Base-by-base conservation (phyloP, 441 rosid species). In the Euphorbia celastroides region DNA sequence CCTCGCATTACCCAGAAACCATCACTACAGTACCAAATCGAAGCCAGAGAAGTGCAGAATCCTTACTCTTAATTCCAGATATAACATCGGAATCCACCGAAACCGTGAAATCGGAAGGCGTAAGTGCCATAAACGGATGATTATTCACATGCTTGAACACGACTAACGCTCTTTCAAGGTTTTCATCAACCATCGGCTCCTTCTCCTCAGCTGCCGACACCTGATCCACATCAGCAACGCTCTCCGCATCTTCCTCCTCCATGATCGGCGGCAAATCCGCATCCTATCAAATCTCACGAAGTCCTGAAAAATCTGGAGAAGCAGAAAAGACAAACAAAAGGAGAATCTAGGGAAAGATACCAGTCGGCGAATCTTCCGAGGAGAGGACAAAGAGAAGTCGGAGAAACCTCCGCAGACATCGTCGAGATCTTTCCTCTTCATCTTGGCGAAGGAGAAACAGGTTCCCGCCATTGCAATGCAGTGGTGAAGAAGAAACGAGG, bases 361-460 rank as follows among this genome's bases (percentile, higher is more conserved):
- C 83, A 93, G 77, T 16, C 97, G 93, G 54, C 96, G 94, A 75
- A 90, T 87, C 79, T 90, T 93, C 8, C 75, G 67, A 36, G 94
- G 98, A 64, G 96, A 81, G 51, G 90, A 84, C 25, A 88, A 82
- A 13, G 92, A 84, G 74, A 93, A 93, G 71, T 93, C 90, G 32
- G 90, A 84, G 78, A 90, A 90, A 0, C 88, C 97, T 17, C 90
- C 84, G 69, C 79, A 79, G 7, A 84, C 85, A 20, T 75, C 83
- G 46, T 90, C 93, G 0, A 93, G 72, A 1, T 83, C 87, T 58
- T 83, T 82, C 69, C 97, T 77, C 85, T 93, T 93, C 79, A 79
- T 75, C 78, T 54, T 87, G 69, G 78, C 77, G 30, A 46, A 20
- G 52, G 69, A 16, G 17, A 69, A 65, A 48, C 42, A 42, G 8